phyloP scores from a whole-genome alignment of 192 early-diverging fungal species.

The Coemansia asiatica region DNA sequence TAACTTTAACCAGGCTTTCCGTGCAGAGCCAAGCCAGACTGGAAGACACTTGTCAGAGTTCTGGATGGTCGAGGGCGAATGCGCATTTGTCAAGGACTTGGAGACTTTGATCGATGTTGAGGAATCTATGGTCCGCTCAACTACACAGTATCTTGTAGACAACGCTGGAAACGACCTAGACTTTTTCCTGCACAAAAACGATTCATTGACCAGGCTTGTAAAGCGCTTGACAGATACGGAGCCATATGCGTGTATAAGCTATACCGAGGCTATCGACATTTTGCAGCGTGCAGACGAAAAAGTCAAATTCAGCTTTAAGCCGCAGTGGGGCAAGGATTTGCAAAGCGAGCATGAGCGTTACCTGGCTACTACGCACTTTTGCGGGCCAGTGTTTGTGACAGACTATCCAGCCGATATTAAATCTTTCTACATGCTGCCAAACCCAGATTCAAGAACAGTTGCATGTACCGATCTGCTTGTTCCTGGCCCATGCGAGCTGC shows the following conservation, averaged over 20 bases:
- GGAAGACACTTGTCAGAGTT: constrained; percentile 88
- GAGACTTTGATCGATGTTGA: constrained; percentile 67
- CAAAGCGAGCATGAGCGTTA: constrained; percentile 88
- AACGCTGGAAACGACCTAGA: constrained; percentile 45
- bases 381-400: constrained; percentile 84
- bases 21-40: constrained; percentile 80
- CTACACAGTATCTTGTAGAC: constrained; percentile 60
- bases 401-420: constrained; percentile 79
- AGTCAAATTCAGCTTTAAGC: constrained; percentile 62
- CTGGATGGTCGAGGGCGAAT: constrained; percentile 92
- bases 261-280: constrained; percentile 75
- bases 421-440: constrained; percentile 86
- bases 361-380: constrained; percentile 63
- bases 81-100: constrained; percentile 67
- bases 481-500: constrained; percentile 80
- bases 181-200: constrained; percentile 62
- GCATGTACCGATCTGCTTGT: constrained; percentile 82
- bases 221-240: constrained; percentile 26
- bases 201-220: constrained; percentile 43
- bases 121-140: constrained; percentile 63
- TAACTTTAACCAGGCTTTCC: constrained; percentile 78
- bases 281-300: constrained; percentile 56
- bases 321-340: constrained; percentile 70
- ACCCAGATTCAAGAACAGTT: constrained; percentile 64
- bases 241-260: constrained; percentile 69